Base-by-base conservation (phyloP, 164 flowering plant genomes). In the Berberis thunbergii region DNA sequence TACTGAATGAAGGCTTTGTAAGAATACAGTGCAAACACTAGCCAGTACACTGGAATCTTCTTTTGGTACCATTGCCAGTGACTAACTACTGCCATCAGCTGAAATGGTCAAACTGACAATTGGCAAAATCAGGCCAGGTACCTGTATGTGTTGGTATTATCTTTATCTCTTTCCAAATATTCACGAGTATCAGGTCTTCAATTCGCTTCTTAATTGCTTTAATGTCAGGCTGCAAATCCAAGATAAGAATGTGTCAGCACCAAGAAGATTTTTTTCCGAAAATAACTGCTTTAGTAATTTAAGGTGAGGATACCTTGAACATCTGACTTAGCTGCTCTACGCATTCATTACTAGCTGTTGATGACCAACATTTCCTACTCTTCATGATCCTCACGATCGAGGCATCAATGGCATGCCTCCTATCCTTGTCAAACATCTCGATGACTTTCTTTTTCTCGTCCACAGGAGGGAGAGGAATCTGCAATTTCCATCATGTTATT, bases 381-480 rank as follows among this genome's bases (percentile, higher is more conserved):
- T 26, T 26, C 26, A 0, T 26, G 26, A 26, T 26, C 0, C 26
- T 26, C 26, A 26, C 0, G 26, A 26, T 26, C 26, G 26, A 26
- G 26, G 26, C 26, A 26, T 26, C 26, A 26, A 26, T 26, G 26
- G 26, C 26, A 26, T 26, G 0, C 0, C 26, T 26, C n/a, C n/a
- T 79, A 42, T 76, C 77, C 46, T 71, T 78, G 57, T 75, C 79
- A 59, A 79, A 76, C 65, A 76, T 76, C 64, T 76, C 79, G 7
- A 76, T 61, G 38, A 76, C 73, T 45, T 74, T 74, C 64, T 67
- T 79, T 61, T 26, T 26, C 26, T 26, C 26, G 0, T 26, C 26
- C 26, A 26, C 26, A 26, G 26, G 0, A 26, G 26, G 82, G 1
- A 76, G 74, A 9, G 26, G 0, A 26, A 26, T 26, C 26, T 26